Conservation (phyloP, 345 rosid species). For the Salix suchowensis region DNA sequence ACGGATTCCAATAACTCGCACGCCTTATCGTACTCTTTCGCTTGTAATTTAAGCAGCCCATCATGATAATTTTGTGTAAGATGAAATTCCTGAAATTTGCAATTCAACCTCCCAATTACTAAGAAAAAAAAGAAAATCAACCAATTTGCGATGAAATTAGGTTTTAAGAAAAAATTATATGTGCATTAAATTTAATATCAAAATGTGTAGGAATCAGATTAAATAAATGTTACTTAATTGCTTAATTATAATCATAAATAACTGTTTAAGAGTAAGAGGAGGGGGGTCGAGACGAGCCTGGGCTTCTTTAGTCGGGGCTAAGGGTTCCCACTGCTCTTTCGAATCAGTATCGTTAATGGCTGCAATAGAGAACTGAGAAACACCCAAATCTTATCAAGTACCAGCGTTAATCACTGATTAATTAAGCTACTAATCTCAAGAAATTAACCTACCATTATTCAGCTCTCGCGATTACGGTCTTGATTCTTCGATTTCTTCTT, state of each 20-base stretch:
- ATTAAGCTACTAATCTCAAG: too few relatives aligned
- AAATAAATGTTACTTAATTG: neutral
- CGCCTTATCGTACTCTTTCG: conserved; percentile 82
- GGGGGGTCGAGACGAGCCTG: conserved; percentile 45
- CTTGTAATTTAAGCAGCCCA: conserved; percentile 83
- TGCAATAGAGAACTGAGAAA: conserved; percentile 74
- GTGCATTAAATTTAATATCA: neutral
- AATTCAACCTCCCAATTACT: neutral
- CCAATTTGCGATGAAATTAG: neutral
- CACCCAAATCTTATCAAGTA: too few relatives aligned
- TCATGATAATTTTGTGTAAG: conserved; percentile 85
- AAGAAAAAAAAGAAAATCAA: neutral
- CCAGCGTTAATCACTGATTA: too few relatives aligned
- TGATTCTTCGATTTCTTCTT: too few relatives aligned
- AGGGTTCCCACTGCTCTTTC: conserved; percentile 82
- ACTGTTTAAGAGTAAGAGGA: neutral
- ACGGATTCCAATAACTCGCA: conserved; percentile 69
- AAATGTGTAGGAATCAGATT: neutral
- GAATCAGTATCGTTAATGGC: conserved; percentile 96
- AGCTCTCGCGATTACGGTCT: too few relatives aligned
- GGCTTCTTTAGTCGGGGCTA: conserved; percentile 97
- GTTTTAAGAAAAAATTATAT: neutral
- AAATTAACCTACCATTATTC: too few relatives aligned
- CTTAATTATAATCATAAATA: neutral
- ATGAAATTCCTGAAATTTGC: conserved; percentile 69